phyloP scores from a whole-genome alignment of 768 basidiomycete genomes.

The Pleurotus tuber-regium region DNA sequence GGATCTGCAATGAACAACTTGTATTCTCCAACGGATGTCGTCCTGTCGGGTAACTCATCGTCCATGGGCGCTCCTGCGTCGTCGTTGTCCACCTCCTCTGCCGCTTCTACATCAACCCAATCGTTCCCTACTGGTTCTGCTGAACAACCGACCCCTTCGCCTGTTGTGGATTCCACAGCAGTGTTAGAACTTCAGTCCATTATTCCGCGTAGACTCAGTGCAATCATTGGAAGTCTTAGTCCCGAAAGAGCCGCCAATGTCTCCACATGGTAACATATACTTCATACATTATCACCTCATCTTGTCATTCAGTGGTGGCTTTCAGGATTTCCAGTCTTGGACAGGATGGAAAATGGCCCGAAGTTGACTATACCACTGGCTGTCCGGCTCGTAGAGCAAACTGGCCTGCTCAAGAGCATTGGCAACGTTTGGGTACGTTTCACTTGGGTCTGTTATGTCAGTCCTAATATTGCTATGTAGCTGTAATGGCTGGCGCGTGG shows the following conservation, averaged over 20 bases:
- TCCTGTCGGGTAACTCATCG: no score
- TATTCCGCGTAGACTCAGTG: conserved; percentile 33
- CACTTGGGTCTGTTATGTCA: not conserved
- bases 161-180: not conserved
- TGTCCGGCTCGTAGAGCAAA: conserved; percentile 62
- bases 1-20: no score
- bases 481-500: conserved; percentile 54
- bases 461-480: conserved; percentile 24
- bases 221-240: conserved; percentile 38
- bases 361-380: conserved; percentile 62
- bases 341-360: conserved; percentile 51
- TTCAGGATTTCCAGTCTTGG: conserved; percentile 50
- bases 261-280: conserved; percentile 30
- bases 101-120: not conserved
- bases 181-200: conserved; percentile 18
- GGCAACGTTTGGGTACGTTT: conserved; percentile 47
- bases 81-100: not conserved
- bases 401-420: conserved; percentile 66
- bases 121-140: not conserved
- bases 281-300: not conserved
- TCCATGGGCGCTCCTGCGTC: no score
- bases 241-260: conserved; percentile 31
- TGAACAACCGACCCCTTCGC: not conserved
- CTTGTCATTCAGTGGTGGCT: no score
- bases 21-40: no score